phyloP scores from a whole-genome alignment of 2,329 filamentous ascomycete genomes.

The Ophiostoma quercus region DNA sequence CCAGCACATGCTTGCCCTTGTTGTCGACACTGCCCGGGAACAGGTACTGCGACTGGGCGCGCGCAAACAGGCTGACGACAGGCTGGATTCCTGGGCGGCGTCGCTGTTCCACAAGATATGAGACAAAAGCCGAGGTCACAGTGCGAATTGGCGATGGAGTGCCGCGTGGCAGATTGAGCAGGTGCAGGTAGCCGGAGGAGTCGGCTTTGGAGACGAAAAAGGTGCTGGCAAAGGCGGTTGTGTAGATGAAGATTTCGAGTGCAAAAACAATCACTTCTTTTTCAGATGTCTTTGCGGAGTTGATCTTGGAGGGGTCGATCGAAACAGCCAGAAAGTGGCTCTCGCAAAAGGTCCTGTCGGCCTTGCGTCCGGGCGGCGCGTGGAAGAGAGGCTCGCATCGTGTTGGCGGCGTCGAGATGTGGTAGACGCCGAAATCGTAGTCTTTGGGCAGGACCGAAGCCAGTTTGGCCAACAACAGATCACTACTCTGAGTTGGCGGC shows the following conservation, averaged over 20 bases:
- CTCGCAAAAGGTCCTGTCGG: slow-evolving; percentile 78
- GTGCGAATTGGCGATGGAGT: slow-evolving; percentile 67
- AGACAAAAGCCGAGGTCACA: slow-evolving; percentile 69
- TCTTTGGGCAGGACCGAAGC: slow-evolving; percentile 50
- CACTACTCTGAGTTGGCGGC: not conserved
- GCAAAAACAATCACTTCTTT: slow-evolving; percentile 66
- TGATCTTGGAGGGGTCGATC: slow-evolving; percentile 35
- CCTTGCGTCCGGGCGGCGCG: slow-evolving; percentile 63
- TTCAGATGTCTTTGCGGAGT: not conserved
- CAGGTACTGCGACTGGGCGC: slow-evolving; percentile 87
- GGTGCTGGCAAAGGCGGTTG: slow-evolving; percentile 71
- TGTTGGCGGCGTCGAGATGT: slow-evolving; percentile 80
- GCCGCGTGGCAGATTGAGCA: slow-evolving; percentile 58
- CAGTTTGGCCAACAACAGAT: slow-evolving; percentile 38
- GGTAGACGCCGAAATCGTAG: slow-evolving; percentile 64
- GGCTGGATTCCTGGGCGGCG: slow-evolving; percentile 61
- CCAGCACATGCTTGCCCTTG: slow-evolving; percentile 78
- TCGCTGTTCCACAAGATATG: slow-evolving; percentile 64
- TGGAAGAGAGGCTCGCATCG: slow-evolving; percentile 72
- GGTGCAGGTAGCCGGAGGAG: slow-evolving; percentile 79
- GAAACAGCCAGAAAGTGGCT: slow-evolving; percentile 65
- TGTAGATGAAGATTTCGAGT: slow-evolving; percentile 83
- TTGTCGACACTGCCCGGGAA: slow-evolving; percentile 91
- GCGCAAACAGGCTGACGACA: slow-evolving; percentile 83
- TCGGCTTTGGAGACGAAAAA: slow-evolving; percentile 96